phyloP scores from a whole-genome alignment of 148 eudicot genomes.

The Rhododendron vialii region DNA sequence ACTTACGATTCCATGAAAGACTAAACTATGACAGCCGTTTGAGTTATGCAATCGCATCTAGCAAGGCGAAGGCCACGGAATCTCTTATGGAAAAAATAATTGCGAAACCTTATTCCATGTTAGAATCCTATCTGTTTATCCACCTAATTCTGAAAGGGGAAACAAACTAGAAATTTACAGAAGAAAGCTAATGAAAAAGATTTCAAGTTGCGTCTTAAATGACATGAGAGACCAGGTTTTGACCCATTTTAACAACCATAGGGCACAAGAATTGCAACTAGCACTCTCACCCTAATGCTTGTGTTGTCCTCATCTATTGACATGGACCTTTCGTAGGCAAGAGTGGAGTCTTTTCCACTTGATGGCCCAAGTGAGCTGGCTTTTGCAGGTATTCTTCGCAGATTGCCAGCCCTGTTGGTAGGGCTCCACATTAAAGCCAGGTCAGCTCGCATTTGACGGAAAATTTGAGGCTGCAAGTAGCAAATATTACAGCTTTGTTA shows the following conservation, averaged over 20 bases:
- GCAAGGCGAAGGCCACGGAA: background rate
- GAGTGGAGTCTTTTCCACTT: constrained; percentile 18
- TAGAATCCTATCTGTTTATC: background rate
- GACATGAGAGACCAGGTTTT: background rate
- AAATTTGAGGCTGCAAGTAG: constrained; percentile 69
- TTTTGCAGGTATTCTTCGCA: constrained; percentile 51
- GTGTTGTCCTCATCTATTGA: constrained; percentile 36
- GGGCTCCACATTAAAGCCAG: constrained; percentile 91
- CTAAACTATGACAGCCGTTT: background rate
- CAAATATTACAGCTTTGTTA: background rate
- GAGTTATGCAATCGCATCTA: background rate
- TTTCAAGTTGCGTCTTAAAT: background rate
- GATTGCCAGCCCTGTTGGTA: constrained; percentile 41
- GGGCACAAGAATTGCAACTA: background rate
- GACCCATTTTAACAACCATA: background rate
- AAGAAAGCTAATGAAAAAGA: background rate
- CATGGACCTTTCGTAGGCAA: constrained; percentile 24
- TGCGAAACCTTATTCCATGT: background rate
- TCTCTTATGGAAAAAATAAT: background rate
- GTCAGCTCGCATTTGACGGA: constrained; percentile 71
- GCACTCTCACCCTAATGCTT: constrained; percentile 51
- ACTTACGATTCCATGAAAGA: background rate
- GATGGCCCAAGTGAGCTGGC: constrained; percentile 27
- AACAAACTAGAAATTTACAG: background rate
- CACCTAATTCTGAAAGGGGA: background rate